These are phyloP conservation scores for Dictyostelium capitatum DNA, from an alignment of 78 protist species.

Conservation along the genomic window DNA sequence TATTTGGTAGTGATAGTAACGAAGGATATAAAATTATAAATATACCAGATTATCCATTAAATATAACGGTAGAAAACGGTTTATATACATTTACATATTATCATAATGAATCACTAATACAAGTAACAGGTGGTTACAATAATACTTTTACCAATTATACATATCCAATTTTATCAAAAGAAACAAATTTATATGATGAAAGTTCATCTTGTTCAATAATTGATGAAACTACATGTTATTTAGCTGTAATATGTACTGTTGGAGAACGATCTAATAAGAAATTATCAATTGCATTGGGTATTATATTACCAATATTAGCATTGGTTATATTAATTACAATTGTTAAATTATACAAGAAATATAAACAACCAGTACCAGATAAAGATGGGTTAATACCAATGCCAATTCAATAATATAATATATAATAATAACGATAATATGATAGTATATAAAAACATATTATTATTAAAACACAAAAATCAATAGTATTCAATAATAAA, in stretches of 20 bases:
- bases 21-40: neutral
- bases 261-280: neutral
- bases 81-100: conserved; percentile 9
- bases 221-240: conserved; percentile 1
- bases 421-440: too few relatives aligned
- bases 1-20: neutral
- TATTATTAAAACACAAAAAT: too few relatives aligned
- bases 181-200: neutral
- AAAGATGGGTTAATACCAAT: too few relatives aligned
- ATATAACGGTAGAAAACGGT: neutral
- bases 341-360: neutral
- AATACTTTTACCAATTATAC: conserved; percentile 1
- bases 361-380: neutral
- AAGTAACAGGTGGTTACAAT: neutral
- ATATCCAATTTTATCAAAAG: neutral
- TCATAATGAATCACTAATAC: neutral
- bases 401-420: too few relatives aligned
- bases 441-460: too few relatives aligned
- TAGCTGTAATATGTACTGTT: neutral
- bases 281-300: neutral
- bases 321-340: neutral
- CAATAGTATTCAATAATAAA: too few relatives aligned
- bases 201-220: neutral
- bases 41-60: conserved; percentile 2
- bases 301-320: neutral